Evolutionary conservation across 495 filamentous ascomycete genomes (phyloP).

Genomic region (Podospora didyma): DNA sequence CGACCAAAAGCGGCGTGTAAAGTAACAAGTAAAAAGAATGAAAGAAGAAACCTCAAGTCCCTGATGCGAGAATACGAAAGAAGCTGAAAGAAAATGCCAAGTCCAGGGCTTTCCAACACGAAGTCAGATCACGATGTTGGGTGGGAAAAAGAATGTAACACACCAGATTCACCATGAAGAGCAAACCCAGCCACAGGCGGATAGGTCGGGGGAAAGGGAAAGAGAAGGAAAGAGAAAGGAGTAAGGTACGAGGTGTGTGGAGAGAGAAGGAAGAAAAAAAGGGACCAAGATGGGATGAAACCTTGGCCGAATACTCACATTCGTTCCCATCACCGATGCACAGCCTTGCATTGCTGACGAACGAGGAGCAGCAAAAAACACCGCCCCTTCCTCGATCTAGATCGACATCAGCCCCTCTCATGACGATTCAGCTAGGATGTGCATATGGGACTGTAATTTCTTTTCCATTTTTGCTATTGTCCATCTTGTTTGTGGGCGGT

Average conservation of each 20-base stretch:
- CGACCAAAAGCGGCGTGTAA: not conserved
- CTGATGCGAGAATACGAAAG: conserved; percentile 7
- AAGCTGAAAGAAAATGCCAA: conserved; percentile 8
- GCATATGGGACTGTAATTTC: not conserved
- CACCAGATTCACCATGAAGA: conserved; percentile 1
- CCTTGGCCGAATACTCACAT: not conserved
- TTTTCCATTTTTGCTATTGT: not conserved
- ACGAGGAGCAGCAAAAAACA: too few relatives aligned
- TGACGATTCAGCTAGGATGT: not conserved
- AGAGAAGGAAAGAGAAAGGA: conserved; percentile 6
- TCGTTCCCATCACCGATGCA: too few relatives aligned
- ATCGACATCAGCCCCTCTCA: not conserved
- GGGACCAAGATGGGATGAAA: conserved; percentile 9
- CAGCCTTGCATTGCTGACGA: too few relatives aligned
- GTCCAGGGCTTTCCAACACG: not conserved
- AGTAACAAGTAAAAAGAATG: not conserved
- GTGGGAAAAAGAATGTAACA: not conserved
- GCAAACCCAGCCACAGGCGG: not conserved
- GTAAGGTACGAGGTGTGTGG: too few relatives aligned
- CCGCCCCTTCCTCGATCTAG: too few relatives aligned
- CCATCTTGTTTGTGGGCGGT: not conserved
- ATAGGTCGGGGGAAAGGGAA: conserved; percentile 7
- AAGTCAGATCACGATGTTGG: not conserved
- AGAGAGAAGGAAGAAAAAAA: not conserved
- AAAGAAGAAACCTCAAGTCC: not conserved